Evolutionary conservation across 1,139 yeast species (phyloP).

Genomic region (Scheffersomyces insectosa): DNA sequence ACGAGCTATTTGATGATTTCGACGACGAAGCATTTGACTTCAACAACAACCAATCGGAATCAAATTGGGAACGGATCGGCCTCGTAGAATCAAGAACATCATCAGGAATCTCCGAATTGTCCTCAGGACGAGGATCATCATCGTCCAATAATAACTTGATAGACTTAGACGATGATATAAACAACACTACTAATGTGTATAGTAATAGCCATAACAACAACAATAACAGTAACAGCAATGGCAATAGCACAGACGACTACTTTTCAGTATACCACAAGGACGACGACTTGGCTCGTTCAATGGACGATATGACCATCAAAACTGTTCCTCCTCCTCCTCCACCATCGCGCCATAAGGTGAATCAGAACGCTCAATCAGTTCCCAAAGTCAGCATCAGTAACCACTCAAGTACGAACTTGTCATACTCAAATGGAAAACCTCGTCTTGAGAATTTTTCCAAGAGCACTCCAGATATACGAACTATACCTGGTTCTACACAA

Average conservation of each 20-base stretch:
- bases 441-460: constrained; percentile 7
- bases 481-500: background rate
- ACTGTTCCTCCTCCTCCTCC: constrained; percentile 20
- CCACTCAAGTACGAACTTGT: constrained; percentile 1
- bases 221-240: background rate
- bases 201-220: background rate
- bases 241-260: background rate
- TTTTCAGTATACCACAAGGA: background rate
- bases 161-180: constrained; percentile 31
- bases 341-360: constrained; percentile 10
- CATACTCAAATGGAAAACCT: background rate
- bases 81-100: constrained; percentile 8
- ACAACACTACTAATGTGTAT: background rate
- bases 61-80: constrained; percentile 31
- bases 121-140: constrained; percentile 9
- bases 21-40: constrained; percentile 37
- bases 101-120: constrained; percentile 8
- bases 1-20: constrained; percentile 44
- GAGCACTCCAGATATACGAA: constrained; percentile 15
- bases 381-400: background rate
- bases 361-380: background rate
- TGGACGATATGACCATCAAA: constrained; percentile 21
- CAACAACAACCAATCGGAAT: constrained; percentile 7
- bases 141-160: constrained; percentile 27
- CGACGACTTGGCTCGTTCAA: constrained; percentile 5